phyloP scores from a whole-genome alignment of 192 early-diverging fungal genomes.

The Piromyces finnis region DNA sequence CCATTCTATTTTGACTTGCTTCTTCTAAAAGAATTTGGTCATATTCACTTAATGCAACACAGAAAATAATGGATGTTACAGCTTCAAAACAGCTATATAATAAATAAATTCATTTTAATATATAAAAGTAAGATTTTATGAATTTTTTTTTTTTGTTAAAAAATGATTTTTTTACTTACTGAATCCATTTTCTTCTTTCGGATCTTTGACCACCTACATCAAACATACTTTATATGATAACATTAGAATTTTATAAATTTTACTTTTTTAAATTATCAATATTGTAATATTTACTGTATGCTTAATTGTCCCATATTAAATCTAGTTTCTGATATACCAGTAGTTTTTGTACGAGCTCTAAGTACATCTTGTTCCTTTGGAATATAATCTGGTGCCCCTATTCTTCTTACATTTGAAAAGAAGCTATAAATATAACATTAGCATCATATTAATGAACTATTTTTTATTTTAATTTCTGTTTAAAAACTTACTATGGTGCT shows the following conservation, averaged over 20 bases:
- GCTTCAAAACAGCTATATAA: slow-evolving; percentile 43
- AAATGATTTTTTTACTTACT: no score
- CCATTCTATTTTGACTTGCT: slow-evolving; percentile 63
- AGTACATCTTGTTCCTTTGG: slow-evolving; percentile 1
- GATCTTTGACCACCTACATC: slow-evolving; percentile 74
- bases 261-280: no score
- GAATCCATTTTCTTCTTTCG: slow-evolving; percentile 60
- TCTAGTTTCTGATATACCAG: slow-evolving; percentile 3
- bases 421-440: background rate
- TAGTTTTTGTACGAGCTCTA: background rate
- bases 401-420: slow-evolving; percentile 2
- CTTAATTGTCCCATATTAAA: slow-evolving; percentile 1
- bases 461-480: no score
- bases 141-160: no score
- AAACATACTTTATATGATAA: slow-evolving; percentile 37
- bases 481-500: slow-evolving; percentile 57
- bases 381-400: background rate
- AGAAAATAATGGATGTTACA: slow-evolving; percentile 87
- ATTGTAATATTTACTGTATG: background rate
- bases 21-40: slow-evolving; percentile 84
- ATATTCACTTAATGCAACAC: slow-evolving; percentile 82
- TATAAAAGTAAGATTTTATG: no score
- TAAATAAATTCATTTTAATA: no score
- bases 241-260: no score
- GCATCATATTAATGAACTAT: no score